Base-by-base conservation (phyloP, 2,329 filamentous ascomycete genomes). In the Phialophora tarda region DNA sequence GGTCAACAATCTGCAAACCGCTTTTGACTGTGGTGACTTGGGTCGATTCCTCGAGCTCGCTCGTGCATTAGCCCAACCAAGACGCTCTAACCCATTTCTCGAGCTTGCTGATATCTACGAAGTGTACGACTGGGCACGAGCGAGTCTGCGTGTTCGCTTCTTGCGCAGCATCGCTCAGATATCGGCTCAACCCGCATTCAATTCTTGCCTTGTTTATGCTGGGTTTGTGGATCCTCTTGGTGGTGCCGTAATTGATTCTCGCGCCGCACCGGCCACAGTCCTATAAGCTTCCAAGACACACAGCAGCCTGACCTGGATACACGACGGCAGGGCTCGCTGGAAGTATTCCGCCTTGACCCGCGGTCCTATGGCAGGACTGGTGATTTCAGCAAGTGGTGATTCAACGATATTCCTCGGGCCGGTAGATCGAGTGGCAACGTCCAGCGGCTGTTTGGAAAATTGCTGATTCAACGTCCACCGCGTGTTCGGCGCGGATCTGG, bases 221-320 rank as follows among this genome's bases (percentile, higher is more conserved):
- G 28, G 53, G 17, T 21, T 28, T 4, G 28, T 28, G 24, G 53
- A 55, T 41, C 47, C 59, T 17, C 28, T 47, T n/a, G 30, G 6
- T 26, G 12, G 41, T 59, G 30, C 48, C 59, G 41, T 61, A 61
- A 48, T 53, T 61, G 59, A 48, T 54, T 38, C 6, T 61, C 48
- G 47, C 48, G 24, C 48, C 14, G 30, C 24, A 51, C 59, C 30
- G 59, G 59, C 12, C 11, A 24, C 14, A 53, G n/a, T 28, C 30
- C 47, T 30, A 50, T 30, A n/a, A 26, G 23, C 44, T n/a, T 50
- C 57, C 44, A n/a, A 44, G 38, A 44, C 21, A 24, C 48, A 26
- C 24, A 17, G 10, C 48, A 26, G 28, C 58, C 14, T 24, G 14
- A 50, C 12, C 26, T 24, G n/a, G 14, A 53, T 60, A 11, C 26